These are phyloP conservation scores for Colletotrichum eleusines DNA, from an alignment of 2,329 filamentous ascomycete genomes.

Conservation along the genomic window DNA sequence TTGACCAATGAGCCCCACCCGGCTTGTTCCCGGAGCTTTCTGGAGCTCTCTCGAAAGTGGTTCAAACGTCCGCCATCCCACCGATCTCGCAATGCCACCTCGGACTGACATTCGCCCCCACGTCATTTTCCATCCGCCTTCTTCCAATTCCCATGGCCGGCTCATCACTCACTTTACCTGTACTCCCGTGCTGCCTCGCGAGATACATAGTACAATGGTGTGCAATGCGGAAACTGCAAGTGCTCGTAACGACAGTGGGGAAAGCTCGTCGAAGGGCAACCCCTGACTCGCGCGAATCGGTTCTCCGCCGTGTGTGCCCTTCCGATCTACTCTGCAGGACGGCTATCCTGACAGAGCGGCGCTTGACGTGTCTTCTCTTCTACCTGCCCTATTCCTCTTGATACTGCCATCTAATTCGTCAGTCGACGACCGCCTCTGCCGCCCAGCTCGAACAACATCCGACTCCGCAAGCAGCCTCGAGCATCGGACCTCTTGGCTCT, in stretches of 20 bases:
- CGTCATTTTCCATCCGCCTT: neutral
- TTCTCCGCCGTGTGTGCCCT: conserved; percentile 22
- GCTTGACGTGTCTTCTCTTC: conserved; percentile 31
- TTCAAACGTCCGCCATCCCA: neutral
- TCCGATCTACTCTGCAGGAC: conserved; percentile 25
- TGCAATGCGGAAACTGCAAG: conserved; percentile 6
- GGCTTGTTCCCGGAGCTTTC: conserved; percentile 29
- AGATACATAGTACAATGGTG: neutral
- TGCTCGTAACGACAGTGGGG: neutral
- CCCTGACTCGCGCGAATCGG: conserved; percentile 31
- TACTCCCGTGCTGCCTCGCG: conserved; percentile 8
- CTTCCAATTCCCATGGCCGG: too few relatives aligned
- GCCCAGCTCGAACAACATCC: conserved; percentile 16
- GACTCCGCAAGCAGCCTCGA: conserved; percentile 11
- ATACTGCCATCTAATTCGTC: conserved; percentile 29
- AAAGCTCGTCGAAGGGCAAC: neutral
- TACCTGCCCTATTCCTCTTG: conserved; percentile 32
- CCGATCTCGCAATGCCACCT: conserved; percentile 25
- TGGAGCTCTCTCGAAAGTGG: conserved; percentile 36
- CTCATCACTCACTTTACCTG: too few relatives aligned
- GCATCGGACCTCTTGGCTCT: conserved; percentile 24
- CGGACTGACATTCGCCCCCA: too few relatives aligned
- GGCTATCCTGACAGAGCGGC: conserved; percentile 8
- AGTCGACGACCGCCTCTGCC: conserved; percentile 1
- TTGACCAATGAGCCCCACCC: conserved; percentile 36